Percentiles rank a stretch among this genome's conserved stretches.
phyloP scores from a whole-genome alignment of 2,329 filamentous ascomycete genomes.

The Teratosphaeria nubilosa region DNA sequence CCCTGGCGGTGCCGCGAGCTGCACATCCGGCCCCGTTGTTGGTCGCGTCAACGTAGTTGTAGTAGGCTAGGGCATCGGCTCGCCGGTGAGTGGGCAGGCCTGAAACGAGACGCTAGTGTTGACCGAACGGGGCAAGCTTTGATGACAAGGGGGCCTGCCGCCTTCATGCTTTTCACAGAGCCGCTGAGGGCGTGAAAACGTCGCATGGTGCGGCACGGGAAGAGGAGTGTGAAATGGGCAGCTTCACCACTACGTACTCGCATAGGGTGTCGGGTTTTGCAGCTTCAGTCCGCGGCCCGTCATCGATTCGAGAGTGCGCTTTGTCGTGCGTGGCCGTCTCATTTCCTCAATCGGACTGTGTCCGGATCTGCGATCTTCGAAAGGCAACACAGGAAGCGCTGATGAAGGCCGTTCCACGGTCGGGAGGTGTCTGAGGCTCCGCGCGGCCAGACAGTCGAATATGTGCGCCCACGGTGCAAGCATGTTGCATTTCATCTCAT shows the following conservation, averaged over 20 bases:
- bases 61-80: not conserved
- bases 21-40: not conserved
- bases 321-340: slow-evolving; percentile 11
- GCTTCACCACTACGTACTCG: slow-evolving; percentile 8
- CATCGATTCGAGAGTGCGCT: slow-evolving; percentile 6
- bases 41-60: not conserved
- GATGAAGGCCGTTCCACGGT: not conserved
- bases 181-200: slow-evolving; percentile 1
- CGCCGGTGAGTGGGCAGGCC: slow-evolving; percentile 1
- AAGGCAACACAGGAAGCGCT: not conserved
- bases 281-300: not conserved
- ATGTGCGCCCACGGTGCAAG: not conserved
- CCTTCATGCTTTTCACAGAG: slow-evolving; percentile 1
- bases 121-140: not conserved
- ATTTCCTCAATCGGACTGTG: slow-evolving; percentile 13
- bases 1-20: not conserved
- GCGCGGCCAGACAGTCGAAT: not conserved
- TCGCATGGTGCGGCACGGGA: slow-evolving; percentile 1
- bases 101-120: slow-evolving; percentile 4
- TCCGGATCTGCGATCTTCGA: slow-evolving; percentile 9
- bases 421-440: not conserved
- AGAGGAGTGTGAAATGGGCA: slow-evolving; percentile 9
- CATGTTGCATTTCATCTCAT: not conserved
- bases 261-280: not conserved
- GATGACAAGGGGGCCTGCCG: not conserved